These are phyloP conservation scores for Coniochaeta prunicola DNA, from an alignment of 2,329 filamentous ascomycete genomes.

Conservation along the genomic window DNA sequence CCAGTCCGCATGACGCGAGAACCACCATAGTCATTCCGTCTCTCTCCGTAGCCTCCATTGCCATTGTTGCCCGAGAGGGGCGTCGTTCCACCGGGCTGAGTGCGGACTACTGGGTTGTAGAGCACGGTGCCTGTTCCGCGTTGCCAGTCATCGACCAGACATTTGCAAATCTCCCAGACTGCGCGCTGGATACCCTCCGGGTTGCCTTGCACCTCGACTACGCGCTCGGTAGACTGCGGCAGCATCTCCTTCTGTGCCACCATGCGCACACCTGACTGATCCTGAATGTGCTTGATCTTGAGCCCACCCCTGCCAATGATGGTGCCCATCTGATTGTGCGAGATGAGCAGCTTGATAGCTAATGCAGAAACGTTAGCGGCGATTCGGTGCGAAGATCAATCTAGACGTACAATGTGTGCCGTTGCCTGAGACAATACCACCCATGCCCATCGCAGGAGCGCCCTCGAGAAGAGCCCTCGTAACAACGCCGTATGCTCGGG, in stretches of 20 bases:
- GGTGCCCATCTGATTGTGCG: constrained; percentile 99
- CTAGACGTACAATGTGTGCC: constrained; percentile 80
- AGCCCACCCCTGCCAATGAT: constrained; percentile 95
- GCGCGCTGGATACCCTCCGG: constrained; percentile 94
- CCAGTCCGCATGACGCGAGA: constrained; percentile 87
- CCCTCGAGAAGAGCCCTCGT: constrained; percentile 88
- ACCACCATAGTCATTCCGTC: constrained; percentile 50
- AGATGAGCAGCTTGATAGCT: constrained; percentile 98
- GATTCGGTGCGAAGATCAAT: background rate
- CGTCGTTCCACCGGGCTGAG: constrained; percentile 56
- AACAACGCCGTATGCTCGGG: constrained; percentile 89
- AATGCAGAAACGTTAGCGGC: constrained; percentile 16
- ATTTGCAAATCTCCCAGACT: constrained; percentile 98
- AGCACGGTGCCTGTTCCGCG: constrained; percentile 93
- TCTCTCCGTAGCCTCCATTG: constrained; percentile 38
- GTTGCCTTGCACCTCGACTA: constrained; percentile 93
- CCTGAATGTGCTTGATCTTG: constrained; percentile 99
- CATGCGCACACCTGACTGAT: constrained; percentile 95
- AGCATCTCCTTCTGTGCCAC: constrained; percentile 99
- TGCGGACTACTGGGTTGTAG: constrained; percentile 93
- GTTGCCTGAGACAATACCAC: constrained; percentile 75
- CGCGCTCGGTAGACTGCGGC: constrained; percentile 94
- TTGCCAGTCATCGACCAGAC: constrained; percentile 95
- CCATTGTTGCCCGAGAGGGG: constrained; percentile 24
- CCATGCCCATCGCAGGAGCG: constrained; percentile 93